These are phyloP conservation scores for Schizonepeta tenuifolia DNA, from an alignment of 257 asterid genomes.

Conservation along the genomic window DNA sequence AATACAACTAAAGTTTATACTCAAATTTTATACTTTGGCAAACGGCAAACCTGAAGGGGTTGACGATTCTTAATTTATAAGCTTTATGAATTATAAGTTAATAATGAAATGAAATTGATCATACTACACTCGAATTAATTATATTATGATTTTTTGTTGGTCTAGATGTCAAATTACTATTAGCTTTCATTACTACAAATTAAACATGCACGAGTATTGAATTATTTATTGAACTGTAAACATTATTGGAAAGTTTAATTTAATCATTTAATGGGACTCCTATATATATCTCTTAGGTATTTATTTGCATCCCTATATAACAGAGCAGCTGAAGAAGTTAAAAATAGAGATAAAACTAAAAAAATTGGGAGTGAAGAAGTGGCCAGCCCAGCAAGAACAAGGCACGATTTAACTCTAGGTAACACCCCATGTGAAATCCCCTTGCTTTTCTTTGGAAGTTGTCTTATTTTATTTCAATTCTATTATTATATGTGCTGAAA, in stretches of 20 bases:
- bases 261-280: neutral
- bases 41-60: neutral
- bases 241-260: neutral
- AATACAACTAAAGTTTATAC: neutral
- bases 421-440: constrained; percentile 51
- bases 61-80: neutral
- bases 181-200: neutral
- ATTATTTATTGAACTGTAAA: neutral
- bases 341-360: neutral
- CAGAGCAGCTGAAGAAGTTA: constrained; percentile 6
- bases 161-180: too few species aligned
- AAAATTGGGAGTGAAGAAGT: constrained; percentile 24
- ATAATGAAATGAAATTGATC: too few species aligned
- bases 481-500: neutral
- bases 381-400: constrained; percentile 42
- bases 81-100: too few species aligned
- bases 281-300: neutral
- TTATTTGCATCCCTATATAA: neutral
- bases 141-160: too few species aligned
- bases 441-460: constrained; percentile 37
- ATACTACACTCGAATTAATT: too few species aligned
- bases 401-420: constrained; percentile 38
- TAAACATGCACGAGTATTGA: neutral
- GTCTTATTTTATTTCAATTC: constrained; percentile 28
- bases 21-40: too few species aligned